phyloP scores from a whole-genome alignment of 306 rosid genomes.

The Prinsepia uniflora region DNA sequence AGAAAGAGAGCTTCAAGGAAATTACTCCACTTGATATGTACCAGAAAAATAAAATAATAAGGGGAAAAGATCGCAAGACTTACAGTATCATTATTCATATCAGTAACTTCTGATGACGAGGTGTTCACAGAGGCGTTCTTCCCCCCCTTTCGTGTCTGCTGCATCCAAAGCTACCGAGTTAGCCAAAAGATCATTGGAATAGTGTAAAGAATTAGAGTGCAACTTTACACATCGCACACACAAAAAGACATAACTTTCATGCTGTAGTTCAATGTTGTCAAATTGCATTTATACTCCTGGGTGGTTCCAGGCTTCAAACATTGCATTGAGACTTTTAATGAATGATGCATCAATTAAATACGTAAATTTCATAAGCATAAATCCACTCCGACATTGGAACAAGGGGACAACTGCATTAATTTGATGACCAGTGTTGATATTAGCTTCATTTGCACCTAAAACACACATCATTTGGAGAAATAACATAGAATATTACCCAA shows the following conservation, averaged over 20 bases:
- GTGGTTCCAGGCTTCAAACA: not conserved
- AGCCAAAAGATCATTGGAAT: conserved; percentile 10
- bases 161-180: conserved; percentile 29
- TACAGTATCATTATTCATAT: conserved; percentile 31
- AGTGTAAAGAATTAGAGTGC: not conserved
- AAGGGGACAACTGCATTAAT: too few relatives aligned
- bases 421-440: too few relatives aligned
- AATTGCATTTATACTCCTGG: not conserved
- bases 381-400: not conserved
- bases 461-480: not conserved
- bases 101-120: conserved; percentile 44
- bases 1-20: not conserved
- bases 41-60: not conserved
- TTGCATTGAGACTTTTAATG: not conserved
- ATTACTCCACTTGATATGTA: not conserved
- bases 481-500: not conserved
- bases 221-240: not conserved
- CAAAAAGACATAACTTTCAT: not conserved
- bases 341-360: not conserved
- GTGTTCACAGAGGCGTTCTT: conserved; percentile 31
- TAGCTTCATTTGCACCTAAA: not conserved
- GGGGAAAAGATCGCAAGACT: conserved; percentile 7
- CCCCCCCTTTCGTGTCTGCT: conserved; percentile 27
- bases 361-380: not conserved
- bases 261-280: not conserved